Evolutionary conservation across 1,139 yeast genomes (phyloP).

Genomic region (Yamadazyma blattariae): DNA sequence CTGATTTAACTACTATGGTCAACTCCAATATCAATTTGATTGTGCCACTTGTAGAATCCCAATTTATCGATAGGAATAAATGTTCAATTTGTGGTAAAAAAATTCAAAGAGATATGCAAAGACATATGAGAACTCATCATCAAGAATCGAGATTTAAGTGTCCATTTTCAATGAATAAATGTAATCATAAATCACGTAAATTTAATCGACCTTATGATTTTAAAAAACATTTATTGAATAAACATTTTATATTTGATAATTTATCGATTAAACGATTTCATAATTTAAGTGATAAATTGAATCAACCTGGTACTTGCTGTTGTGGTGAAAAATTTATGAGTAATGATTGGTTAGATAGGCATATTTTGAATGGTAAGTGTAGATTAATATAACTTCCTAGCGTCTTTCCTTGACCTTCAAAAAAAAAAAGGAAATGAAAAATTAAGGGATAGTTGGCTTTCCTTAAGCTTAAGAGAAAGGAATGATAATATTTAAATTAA

Average conservation of each 20-base stretch:
- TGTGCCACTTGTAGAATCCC: conserved; percentile 36
- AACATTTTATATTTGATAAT: conserved; percentile 57
- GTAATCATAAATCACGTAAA: conserved; percentile 60
- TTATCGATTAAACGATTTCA: conserved; percentile 46
- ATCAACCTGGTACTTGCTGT: conserved; percentile 51
- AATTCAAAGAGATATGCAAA: conserved; percentile 59
- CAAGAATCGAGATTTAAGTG: conserved; percentile 56
- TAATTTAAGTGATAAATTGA: conserved; percentile 53
- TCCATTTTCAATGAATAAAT: conserved; percentile 52
- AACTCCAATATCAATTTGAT: conserved; percentile 33
- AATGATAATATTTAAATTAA: too few relatives aligned
- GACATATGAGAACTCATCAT: conserved; percentile 67
- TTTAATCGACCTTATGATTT: conserved; percentile 71
- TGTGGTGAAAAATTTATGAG: conserved; percentile 56
- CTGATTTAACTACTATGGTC: conserved; percentile 41
- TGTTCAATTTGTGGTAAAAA: conserved; percentile 59
- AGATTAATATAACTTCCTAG: too few relatives aligned
- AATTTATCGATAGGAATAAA: conserved; percentile 27
- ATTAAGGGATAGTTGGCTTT: too few relatives aligned
- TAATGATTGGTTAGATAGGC: conserved; percentile 56
- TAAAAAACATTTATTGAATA: conserved; percentile 63
- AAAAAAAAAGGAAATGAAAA: too few relatives aligned
- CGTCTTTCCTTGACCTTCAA: too few relatives aligned
- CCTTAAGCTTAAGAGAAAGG: too few relatives aligned
- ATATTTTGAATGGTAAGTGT: conserved; percentile 30